Evolutionary conservation across 768 basidiomycete genomes (phyloP).

Genomic region (Pleurotus sapidus): DNA sequence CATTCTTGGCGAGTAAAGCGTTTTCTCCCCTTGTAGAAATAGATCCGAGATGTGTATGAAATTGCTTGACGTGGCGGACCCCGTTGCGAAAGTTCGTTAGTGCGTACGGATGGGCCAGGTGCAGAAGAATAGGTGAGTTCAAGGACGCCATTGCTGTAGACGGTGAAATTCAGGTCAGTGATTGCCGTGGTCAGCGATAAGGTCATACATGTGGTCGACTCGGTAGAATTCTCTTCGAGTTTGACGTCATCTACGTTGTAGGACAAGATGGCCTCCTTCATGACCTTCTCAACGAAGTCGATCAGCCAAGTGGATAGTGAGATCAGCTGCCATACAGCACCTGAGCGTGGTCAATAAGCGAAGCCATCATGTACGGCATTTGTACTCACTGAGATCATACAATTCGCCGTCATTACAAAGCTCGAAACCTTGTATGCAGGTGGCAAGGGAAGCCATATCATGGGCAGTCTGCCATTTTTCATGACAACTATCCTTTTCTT

Average conservation of each 20-base stretch:
- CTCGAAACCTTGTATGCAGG: slow-evolving; percentile 63
- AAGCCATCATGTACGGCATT: background rate
- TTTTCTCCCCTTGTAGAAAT: slow-evolving; percentile 58
- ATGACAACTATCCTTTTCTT: slow-evolving; percentile 31
- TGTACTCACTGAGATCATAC: slow-evolving; percentile 58
- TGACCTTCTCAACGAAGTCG: slow-evolving; percentile 54
- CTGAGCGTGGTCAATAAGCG: slow-evolving; percentile 30
- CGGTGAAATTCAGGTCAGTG: slow-evolving; percentile 8
- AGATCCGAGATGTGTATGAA: slow-evolving; percentile 49
- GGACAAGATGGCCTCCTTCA: slow-evolving; percentile 51
- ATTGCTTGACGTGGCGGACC: slow-evolving; percentile 55
- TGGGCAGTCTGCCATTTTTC: slow-evolving; percentile 58
- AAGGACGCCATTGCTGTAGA: slow-evolving; percentile 8
- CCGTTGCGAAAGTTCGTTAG: slow-evolving; percentile 48
- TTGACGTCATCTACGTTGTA: slow-evolving; percentile 17
- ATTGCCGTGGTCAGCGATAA: background rate
- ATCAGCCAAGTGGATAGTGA: slow-evolving; percentile 62
- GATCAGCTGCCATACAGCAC: slow-evolving; percentile 71
- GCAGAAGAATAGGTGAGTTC: slow-evolving; percentile 45
- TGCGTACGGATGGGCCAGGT: slow-evolving; percentile 60
- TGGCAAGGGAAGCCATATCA: slow-evolving; percentile 62
- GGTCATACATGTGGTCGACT: background rate
- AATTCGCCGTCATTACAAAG: slow-evolving; percentile 58
- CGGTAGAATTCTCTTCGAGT: background rate
- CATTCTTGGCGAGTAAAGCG: slow-evolving; percentile 60